Base-by-base conservation (phyloP, 2,329 filamentous ascomycete genomes). In the Ophiocordyceps camponoti-rufipedis region DNA sequence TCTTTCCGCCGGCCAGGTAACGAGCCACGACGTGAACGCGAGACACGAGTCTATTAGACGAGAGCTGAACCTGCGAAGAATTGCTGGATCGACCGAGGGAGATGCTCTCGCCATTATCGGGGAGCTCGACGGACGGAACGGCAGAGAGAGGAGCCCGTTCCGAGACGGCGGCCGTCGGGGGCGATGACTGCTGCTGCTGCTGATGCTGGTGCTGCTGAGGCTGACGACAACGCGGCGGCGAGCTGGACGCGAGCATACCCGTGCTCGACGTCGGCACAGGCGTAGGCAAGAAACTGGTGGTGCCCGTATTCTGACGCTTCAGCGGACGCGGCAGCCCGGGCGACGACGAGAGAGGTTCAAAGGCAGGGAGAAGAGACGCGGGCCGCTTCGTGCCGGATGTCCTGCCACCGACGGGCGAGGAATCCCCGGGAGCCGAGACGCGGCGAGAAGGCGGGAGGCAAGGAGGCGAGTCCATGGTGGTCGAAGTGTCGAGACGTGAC, bases 261-360 rank as follows among this genome's bases (percentile, higher is more conserved):
- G 89, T 94, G 53, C 86, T 94, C 4, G 91, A 96, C 5, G 89
- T 95, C 18, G 89, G 88, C 49, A 94, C 75, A 1, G 91, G 91
- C 3, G 91, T 96, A 40, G 91, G 91, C 65, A 96, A 96, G 14
- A 42, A 42, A 57, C 82, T 86, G 53, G 72, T 11, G 46, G 64
- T 58, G 39, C 61, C 62, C 12, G 60, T 56, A 42, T 72, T 74
- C 56, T 79, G 81, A 58, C 82, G 77, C 66, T 87, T 88, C 43
- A 66, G 59, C 7, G 80, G 72, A 46, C 80, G 74, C 43, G 82
- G 82, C 44, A 86, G 75, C 46, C 68, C 74, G 2, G 83, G 82
- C 12, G 84, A 86, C 19, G 83, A 86, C n/a, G 82, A 82, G 47
- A 85, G 67, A 44, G 79, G 81, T 63, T 88, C 84, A 60, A 89